Percentiles rank a stretch among this genome's conserved stretches.
Conservation (phyloP, 192 early-diverging fungal species). For the Phycomyces nitens region DNA sequence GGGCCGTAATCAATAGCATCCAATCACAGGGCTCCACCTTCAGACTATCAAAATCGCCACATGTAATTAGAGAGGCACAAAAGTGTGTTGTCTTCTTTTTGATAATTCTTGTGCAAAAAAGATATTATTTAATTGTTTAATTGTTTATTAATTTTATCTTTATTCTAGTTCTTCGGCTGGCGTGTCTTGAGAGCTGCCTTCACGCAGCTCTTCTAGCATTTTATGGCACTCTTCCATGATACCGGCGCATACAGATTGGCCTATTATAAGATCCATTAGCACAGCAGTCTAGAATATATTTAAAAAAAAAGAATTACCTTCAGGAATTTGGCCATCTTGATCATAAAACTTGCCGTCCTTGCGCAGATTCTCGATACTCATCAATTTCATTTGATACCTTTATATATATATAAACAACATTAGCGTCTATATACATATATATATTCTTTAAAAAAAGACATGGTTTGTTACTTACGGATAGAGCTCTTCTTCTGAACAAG, state of each 20-base stretch:
- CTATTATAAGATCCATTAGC: background rate
- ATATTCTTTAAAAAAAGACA: too few relatives aligned
- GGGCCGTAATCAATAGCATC: too few relatives aligned
- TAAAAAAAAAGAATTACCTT: too few relatives aligned
- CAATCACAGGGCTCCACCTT: too few relatives aligned
- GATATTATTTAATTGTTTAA: too few relatives aligned
- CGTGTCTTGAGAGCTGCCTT: constrained; percentile 11
- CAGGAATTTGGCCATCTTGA: constrained; percentile 72
- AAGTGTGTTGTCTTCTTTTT: too few relatives aligned
- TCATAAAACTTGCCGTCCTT: constrained; percentile 85
- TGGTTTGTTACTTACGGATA: constrained; percentile 66
- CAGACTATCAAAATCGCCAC: too few relatives aligned
- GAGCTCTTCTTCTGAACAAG: constrained; percentile 58
- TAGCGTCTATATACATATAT: background rate
- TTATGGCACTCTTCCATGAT: constrained; percentile 85
- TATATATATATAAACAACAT: background rate
- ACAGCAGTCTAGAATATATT: too few relatives aligned
- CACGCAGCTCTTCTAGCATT: constrained; percentile 67
- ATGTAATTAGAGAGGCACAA: background rate
- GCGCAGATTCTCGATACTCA: constrained; percentile 75
- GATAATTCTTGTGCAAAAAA: too few relatives aligned
- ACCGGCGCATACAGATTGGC: constrained; percentile 79
- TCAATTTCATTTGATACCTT: constrained; percentile 76
- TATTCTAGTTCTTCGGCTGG: constrained; percentile 23
- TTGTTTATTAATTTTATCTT: background rate